phyloP scores from a whole-genome alignment of 2,329 filamentous ascomycete genomes.

The Nigrospora sphaerica region DNA sequence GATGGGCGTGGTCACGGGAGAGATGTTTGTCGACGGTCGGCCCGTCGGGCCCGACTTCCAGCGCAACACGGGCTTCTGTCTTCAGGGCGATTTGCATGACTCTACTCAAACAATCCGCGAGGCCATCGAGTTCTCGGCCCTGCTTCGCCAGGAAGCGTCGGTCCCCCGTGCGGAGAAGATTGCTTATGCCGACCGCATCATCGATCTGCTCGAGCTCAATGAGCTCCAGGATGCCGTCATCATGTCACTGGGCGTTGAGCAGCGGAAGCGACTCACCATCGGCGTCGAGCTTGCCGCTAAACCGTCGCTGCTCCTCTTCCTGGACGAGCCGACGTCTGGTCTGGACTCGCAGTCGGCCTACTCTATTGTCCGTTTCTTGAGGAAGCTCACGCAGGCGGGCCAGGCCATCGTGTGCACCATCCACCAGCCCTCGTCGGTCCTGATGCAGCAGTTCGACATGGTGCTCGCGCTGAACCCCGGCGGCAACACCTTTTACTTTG shows the following conservation, averaged over 20 bases:
- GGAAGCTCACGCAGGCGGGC: slow-evolving; percentile 54
- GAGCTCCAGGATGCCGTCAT: slow-evolving; percentile 59
- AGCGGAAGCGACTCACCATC: slow-evolving; percentile 77
- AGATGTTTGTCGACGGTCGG: slow-evolving; percentile 66
- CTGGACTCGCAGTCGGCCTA: slow-evolving; percentile 62
- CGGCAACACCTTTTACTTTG: slow-evolving; percentile 69
- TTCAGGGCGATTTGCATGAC: slow-evolving; percentile 67
- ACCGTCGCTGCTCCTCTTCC: slow-evolving; percentile 63
- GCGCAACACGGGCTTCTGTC: slow-evolving; percentile 62
- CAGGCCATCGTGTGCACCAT: slow-evolving; percentile 71
- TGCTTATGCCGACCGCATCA: slow-evolving; percentile 60
- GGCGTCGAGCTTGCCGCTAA: slow-evolving; percentile 80
- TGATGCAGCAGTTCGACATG: slow-evolving; percentile 69
- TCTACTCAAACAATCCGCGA: slow-evolving; percentile 60
- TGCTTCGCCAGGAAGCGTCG: slow-evolving; percentile 53
- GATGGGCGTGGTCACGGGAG: slow-evolving; percentile 45
- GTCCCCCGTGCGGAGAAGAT: slow-evolving; percentile 55
- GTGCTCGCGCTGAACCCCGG: slow-evolving; percentile 62
- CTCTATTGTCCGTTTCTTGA: slow-evolving; percentile 66
- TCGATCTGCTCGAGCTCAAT: slow-evolving; percentile 63
- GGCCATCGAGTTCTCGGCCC: slow-evolving; percentile 57
- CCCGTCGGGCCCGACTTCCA: slow-evolving; percentile 57
- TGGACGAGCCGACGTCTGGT: slow-evolving; percentile 68
- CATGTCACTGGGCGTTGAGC: slow-evolving; percentile 71
- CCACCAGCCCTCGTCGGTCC: slow-evolving; percentile 62